A percentile compares a stretch with the other conserved stretches of the same genome.
Evolutionary conservation across 805 yeast species (phyloP).

Genomic region (Candida anglica): DNA sequence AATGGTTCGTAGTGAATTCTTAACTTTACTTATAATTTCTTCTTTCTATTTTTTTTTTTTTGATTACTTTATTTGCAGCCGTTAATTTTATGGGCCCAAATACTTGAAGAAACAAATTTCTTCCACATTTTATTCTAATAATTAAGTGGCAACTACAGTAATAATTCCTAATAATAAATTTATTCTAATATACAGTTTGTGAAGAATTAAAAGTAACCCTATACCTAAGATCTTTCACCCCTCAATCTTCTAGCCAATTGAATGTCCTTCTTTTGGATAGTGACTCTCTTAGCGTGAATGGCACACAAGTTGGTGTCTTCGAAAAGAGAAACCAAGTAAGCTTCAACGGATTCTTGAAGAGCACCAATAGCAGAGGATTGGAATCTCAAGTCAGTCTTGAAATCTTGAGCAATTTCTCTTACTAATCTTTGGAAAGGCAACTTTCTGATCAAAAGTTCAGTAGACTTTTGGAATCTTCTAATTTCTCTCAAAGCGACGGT

Average conservation of each 20-base stretch:
- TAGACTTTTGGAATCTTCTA: slow-evolving; percentile 48
- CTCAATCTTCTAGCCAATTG: slow-evolving; percentile 50
- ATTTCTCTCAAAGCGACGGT: slow-evolving; percentile 50
- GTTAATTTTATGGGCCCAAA: too few relatives aligned
- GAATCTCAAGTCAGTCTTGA: slow-evolving; percentile 47
- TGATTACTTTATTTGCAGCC: neutral
- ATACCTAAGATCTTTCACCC: slow-evolving; percentile 45
- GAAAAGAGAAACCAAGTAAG: slow-evolving; percentile 44
- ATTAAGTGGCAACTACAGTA: neutral
- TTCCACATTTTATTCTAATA: too few relatives aligned
- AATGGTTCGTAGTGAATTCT: too few relatives aligned
- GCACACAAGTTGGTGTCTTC: slow-evolving; percentile 52
- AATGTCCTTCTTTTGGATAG: slow-evolving; percentile 48
- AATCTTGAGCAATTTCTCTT: slow-evolving; percentile 47
- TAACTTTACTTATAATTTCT: too few relatives aligned
- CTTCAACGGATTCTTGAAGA: slow-evolving; percentile 48
- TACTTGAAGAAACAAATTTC: too few relatives aligned
- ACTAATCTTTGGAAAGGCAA: slow-evolving; percentile 50
- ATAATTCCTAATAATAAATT: neutral
- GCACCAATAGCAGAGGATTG: slow-evolving; percentile 49
- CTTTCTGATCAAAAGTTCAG: slow-evolving; percentile 47
- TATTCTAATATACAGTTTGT: slow-evolving; percentile 5
- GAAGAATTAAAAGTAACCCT: slow-evolving; percentile 2
- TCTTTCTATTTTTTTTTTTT: neutral
- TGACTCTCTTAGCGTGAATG: slow-evolving; percentile 49